Conservation (phyloP, 2,329 filamentous ascomycete species). For the Rhynchosporium agropyri region DNA sequence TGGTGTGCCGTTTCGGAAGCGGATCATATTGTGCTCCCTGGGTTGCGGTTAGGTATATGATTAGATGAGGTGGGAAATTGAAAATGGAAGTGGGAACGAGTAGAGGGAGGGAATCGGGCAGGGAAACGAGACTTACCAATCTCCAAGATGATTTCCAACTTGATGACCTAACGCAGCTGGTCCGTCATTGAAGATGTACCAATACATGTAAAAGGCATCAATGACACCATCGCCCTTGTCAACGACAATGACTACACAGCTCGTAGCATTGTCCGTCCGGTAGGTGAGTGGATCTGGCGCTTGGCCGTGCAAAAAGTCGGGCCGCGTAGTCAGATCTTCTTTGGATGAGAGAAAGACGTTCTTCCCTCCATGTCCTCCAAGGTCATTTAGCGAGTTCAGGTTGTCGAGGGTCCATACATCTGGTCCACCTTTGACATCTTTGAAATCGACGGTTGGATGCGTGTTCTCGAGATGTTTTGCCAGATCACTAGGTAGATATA, state of each 20-base stretch:
- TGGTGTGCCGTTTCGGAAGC: conserved; percentile 82
- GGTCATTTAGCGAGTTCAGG: conserved; percentile 48
- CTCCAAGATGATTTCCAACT: conserved; percentile 55
- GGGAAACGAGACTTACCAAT: conserved; percentile 47
- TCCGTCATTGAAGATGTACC: conserved; percentile 38
- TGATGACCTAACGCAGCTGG: conserved; percentile 28
- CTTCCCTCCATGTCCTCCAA: conserved; percentile 41
- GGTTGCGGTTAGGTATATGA: background rate
- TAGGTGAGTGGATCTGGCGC: conserved; percentile 51
- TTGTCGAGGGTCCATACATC: conserved; percentile 49
- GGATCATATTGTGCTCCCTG: conserved; percentile 81
- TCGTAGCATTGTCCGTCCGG: conserved; percentile 48
- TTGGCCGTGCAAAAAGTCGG: conserved; percentile 51
- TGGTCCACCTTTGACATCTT: conserved; percentile 40
- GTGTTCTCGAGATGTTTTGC: conserved; percentile 48
- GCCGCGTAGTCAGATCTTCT: conserved; percentile 46
- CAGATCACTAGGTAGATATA: conserved; percentile 52
- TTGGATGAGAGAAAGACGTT: conserved; percentile 52
- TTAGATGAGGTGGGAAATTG: background rate
- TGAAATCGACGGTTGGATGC: conserved; percentile 48
- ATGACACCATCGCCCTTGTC: conserved; percentile 54
- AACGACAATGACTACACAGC: conserved; percentile 72
- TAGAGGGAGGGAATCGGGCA: background rate
- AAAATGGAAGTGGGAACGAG: background rate
- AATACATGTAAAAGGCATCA: conserved; percentile 40